Evolutionary conservation across 2,329 filamentous ascomycete genomes (phyloP).

Genomic region (Ophiocordyceps camponoti-leonardi): DNA sequence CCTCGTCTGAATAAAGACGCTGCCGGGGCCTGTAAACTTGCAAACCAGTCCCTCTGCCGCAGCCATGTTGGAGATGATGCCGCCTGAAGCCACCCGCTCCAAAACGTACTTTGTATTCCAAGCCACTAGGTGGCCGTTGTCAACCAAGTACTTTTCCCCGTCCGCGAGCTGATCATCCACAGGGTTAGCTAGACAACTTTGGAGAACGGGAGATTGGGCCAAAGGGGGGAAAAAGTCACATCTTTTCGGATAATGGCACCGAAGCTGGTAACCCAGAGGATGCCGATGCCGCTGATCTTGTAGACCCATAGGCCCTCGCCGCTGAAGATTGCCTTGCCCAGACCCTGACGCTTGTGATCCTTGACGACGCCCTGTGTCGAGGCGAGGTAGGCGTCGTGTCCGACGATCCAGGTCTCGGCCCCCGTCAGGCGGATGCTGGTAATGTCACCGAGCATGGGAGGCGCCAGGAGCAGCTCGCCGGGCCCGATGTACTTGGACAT

Average conservation of each 20-base stretch:
- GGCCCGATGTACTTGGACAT: slow-evolving; percentile 74
- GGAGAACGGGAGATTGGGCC: too few species aligned
- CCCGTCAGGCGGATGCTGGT: slow-evolving; percentile 61
- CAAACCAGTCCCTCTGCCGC: slow-evolving; percentile 82
- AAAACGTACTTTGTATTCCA: slow-evolving; percentile 95
- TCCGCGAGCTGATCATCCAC: slow-evolving; percentile 23
- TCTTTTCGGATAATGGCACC: slow-evolving; percentile 92
- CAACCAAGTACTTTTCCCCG: slow-evolving; percentile 78
- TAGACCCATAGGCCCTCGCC: slow-evolving; percentile 88
- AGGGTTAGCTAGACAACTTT: neutral
- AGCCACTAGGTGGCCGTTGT: slow-evolving; percentile 84
- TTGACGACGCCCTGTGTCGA: slow-evolving; percentile 76
- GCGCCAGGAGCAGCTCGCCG: slow-evolving; percentile 75
- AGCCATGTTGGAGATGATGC: slow-evolving; percentile 73
- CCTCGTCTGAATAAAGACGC: slow-evolving; percentile 81
- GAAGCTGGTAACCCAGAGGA: slow-evolving; percentile 84
- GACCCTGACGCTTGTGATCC: slow-evolving; percentile 69
- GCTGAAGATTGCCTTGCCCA: slow-evolving; percentile 84
- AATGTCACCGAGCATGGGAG: slow-evolving; percentile 67
- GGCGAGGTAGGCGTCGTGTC: slow-evolving; percentile 73
- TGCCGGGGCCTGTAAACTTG: slow-evolving; percentile 84
- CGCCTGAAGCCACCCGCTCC: slow-evolving; percentile 77
- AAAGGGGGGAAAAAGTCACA: slow-evolving; percentile 31
- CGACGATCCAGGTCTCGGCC: slow-evolving; percentile 64
- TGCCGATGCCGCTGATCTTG: slow-evolving; percentile 62